Base-by-base conservation (phyloP, 2,329 filamentous ascomycete genomes). In the Aspergillus neoniger region DNA sequence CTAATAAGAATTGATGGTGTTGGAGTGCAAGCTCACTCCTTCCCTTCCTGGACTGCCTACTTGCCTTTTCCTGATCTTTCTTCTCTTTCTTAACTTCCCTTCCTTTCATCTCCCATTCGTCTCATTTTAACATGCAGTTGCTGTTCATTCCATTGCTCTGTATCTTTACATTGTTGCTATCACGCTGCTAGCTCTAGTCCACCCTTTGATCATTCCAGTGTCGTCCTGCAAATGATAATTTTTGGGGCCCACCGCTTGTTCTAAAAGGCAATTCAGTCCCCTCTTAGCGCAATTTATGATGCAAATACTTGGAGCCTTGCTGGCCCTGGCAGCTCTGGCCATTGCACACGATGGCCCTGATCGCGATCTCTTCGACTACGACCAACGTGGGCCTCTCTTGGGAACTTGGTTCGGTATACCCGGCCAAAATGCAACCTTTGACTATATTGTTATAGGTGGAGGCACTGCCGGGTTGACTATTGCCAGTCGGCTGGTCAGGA, bases 401-500 rank as follows among this genome's bases (percentile, higher is more conserved):
- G 66, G 67, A 10, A 67, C 49, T 41, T 72, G 39, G 44, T 73
- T 59, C 10, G 57, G 57, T 14, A 25, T 36, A 8, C 60, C 60
- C 21, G 57, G 57, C 4, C 70, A 36, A 61, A 70, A 57, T 59
- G 70, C 60, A 25, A 65, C 62, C 3, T 68, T 65, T 21, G 67
- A 69, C 61, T 69, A 69, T 43, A 51, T 69, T 9, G 58, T 73
- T 2, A 60, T 72, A 7, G 71, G 70, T 12, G 70, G 69, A 14
- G 71, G 71, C 14, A 72, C 65, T 8, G 69, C 69, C 2, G 71
- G 70, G 9, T 52, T 71, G 41, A 66, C 67, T 1, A 60, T 69
- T 21, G 66, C 67, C 32, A 59, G 61, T 19, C 64, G 72, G 23
- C 62, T 74, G 14, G 63, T 70, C 14, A 59, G 66, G 21, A 63